Conservation (phyloP, 106 monocot genomes). For the Alisma plantagoaquatica region DNA sequence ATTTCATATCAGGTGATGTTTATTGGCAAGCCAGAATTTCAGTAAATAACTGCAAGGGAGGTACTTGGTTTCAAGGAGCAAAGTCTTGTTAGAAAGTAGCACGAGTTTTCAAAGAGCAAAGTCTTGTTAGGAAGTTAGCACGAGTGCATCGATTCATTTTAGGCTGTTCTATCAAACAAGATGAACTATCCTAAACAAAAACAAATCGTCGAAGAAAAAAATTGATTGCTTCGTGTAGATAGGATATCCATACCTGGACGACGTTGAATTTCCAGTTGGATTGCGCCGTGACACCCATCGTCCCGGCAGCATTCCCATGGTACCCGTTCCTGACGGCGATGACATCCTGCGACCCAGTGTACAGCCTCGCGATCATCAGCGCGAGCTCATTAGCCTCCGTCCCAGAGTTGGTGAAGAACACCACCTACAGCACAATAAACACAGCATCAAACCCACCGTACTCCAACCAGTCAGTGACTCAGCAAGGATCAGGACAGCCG, state of each 20-base stretch:
- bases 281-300: constrained; percentile 86
- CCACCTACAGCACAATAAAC: constrained; percentile 31
- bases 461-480: neutral
- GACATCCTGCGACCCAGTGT: constrained; percentile 87
- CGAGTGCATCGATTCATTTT: constrained; percentile 64
- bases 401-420: constrained; percentile 98
- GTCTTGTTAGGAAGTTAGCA: neutral
- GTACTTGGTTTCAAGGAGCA: no score
- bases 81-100: no score
- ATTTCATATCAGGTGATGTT: no score
- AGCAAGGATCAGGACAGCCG: neutral
- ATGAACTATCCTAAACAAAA: constrained; percentile 2
- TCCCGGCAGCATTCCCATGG: constrained; percentile 96
- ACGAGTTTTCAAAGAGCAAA: neutral
- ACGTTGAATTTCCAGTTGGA: constrained; percentile 90
- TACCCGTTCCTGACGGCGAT: constrained; percentile 86
- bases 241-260: constrained; percentile 39
- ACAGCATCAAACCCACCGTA: neutral
- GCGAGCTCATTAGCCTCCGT: constrained; percentile 97
- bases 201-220: neutral
- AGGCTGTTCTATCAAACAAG: constrained; percentile 53
- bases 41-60: no score
- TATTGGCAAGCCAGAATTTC: no score
- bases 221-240: neutral
- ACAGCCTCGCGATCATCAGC: constrained; percentile 78